These are phyloP conservation scores for Daedaleopsis nitida DNA, from an alignment of 768 basidiomycete species.

Conservation along the genomic window DNA sequence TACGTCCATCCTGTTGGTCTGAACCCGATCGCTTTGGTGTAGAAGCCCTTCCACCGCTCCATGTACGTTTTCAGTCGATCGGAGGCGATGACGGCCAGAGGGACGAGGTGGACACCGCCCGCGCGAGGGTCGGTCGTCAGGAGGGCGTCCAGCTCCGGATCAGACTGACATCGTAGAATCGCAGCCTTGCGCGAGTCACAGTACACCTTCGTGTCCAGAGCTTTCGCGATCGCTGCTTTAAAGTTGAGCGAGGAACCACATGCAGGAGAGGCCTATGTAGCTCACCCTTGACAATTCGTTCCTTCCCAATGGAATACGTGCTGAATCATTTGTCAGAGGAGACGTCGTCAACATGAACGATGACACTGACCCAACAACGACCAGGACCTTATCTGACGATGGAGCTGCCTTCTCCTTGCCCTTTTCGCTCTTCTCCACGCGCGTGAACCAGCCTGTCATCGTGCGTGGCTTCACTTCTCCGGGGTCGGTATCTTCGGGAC, in stretches of 20 bases:
- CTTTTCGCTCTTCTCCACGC: conserved; percentile 24
- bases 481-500: conserved; percentile 30
- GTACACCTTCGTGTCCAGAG: conserved; percentile 81
- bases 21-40: conserved; percentile 75
- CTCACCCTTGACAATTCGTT: conserved; percentile 92
- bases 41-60: conserved; percentile 70
- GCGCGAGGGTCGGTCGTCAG: conserved; percentile 75
- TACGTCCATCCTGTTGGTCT: conserved; percentile 97
- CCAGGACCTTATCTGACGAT: conserved; percentile 42
- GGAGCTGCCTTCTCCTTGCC: conserved; percentile 36
- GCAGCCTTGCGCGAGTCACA: conserved; percentile 84
- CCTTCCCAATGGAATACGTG: conserved; percentile 97
- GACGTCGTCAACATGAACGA: conserved; percentile 17
- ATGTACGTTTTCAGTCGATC: conserved; percentile 81
- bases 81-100: conserved; percentile 70
- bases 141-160: conserved; percentile 77
- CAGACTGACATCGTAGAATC: conserved; percentile 82
- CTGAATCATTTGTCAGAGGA: conserved; percentile 38
- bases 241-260: neutral
- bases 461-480: conserved; percentile 27
- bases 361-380: conserved; percentile 67
- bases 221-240: conserved; percentile 75
- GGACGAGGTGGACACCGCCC: conserved; percentile 85
- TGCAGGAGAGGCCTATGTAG: too few species aligned
- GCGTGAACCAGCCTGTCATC: conserved; percentile 57